Evolutionary conservation across 345 rosid genomes (phyloP).

Genomic region (Arabidopsis arenosa): DNA sequence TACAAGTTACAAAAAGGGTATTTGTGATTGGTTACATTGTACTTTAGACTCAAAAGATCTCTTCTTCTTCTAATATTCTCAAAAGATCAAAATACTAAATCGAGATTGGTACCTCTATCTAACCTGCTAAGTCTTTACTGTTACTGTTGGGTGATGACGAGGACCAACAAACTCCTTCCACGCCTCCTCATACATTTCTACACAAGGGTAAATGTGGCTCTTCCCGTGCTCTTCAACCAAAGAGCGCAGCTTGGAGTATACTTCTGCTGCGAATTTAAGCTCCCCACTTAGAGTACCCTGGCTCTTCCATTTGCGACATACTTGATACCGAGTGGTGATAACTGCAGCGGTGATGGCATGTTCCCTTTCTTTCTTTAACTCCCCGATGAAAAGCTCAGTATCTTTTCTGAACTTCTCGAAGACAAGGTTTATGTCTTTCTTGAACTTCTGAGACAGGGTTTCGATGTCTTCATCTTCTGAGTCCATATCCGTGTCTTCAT

Average conservation of each 20-base stretch:
- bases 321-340: conserved; percentile 5
- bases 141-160: neutral
- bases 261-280: neutral
- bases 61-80: too few relatives aligned
- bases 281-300: neutral
- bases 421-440: neutral
- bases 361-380: too few relatives aligned
- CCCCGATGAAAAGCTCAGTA: too few relatives aligned
- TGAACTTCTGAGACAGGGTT: neutral
- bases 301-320: neutral
- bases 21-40: too few relatives aligned
- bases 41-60: too few relatives aligned
- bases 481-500: neutral
- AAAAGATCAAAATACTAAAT: too few relatives aligned
- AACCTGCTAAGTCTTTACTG: too few relatives aligned
- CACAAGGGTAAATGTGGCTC: neutral
- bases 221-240: neutral
- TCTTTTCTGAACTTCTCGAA: too few relatives aligned
- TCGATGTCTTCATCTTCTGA: neutral
- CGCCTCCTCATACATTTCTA: neutral
- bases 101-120: too few relatives aligned
- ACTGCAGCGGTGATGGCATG: too few relatives aligned
- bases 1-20: too few relatives aligned
- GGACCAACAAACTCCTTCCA: neutral
- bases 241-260: neutral